Conservation (phyloP, 169 alveolate genomes). For the Theileria annulata region DNA sequence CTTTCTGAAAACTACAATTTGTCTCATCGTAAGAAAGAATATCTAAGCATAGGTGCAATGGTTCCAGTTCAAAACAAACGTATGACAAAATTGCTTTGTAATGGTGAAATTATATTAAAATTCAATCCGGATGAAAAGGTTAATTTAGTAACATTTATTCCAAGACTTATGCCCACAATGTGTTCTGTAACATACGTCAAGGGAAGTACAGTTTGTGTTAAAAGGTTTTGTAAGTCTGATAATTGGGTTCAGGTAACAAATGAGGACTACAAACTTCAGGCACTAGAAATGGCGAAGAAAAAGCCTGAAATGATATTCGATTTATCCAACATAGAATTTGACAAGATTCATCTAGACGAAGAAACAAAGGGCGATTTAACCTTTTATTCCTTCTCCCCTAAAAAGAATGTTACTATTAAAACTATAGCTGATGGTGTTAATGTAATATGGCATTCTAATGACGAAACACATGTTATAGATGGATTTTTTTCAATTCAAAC, state of each 20-base stretch:
- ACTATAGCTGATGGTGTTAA: neutral
- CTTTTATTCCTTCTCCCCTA: neutral
- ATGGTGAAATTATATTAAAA: neutral
- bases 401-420: no score
- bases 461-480: neutral
- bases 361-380: neutral
- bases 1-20: neutral
- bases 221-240: neutral
- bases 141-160: neutral
- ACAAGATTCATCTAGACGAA: neutral
- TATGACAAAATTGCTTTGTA: neutral
- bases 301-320: neutral
- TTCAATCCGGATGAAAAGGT: neutral
- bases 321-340: neutral
- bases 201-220: neutral
- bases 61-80: neutral
- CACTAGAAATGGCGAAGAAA: neutral
- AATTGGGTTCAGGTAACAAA: neutral
- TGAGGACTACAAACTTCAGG: neutral
- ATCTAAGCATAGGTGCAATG: neutral
- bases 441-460: neutral
- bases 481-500: neutral
- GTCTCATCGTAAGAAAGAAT: neutral
- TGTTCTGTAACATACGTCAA: conserved; percentile 5
- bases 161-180: neutral